A percentile compares a stretch with the other conserved stretches of the same genome.
phyloP scores from a whole-genome alignment of 495 filamentous ascomycete genomes.

The Pyrenula aspistea region DNA sequence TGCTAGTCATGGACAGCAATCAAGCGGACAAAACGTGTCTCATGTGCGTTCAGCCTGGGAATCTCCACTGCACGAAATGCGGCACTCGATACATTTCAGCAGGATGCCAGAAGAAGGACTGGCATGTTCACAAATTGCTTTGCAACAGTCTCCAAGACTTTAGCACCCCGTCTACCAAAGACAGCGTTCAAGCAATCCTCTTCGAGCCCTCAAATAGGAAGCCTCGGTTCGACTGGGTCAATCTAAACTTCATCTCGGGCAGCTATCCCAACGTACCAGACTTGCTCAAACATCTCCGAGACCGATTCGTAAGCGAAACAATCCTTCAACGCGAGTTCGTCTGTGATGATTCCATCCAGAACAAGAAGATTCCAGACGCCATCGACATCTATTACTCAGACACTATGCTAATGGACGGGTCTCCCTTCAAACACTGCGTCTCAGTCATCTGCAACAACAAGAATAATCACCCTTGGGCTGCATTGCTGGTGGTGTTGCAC shows the following conservation, averaged over 20 bases:
- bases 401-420: neutral
- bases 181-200: neutral
- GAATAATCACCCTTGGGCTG: neutral
- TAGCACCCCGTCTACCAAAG: neutral
- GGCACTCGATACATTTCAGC: neutral
- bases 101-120: neutral
- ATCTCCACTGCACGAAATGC: neutral
- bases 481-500: neutral
- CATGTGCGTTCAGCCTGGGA: neutral
- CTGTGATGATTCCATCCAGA: neutral
- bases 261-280: neutral
- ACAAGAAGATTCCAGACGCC: neutral
- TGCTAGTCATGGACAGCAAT: neutral
- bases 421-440: neutral
- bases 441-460: neutral
- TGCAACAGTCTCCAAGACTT: neutral
- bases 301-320: too few species aligned
- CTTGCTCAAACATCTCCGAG: too few species aligned
- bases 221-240: neutral
- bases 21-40: neutral
- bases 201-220: neutral
- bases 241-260: neutral
- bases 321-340: neutral
- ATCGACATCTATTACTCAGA: neutral
- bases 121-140: neutral